Base-by-base conservation (phyloP, 345 rosid genomes). In the Salix brachista region DNA sequence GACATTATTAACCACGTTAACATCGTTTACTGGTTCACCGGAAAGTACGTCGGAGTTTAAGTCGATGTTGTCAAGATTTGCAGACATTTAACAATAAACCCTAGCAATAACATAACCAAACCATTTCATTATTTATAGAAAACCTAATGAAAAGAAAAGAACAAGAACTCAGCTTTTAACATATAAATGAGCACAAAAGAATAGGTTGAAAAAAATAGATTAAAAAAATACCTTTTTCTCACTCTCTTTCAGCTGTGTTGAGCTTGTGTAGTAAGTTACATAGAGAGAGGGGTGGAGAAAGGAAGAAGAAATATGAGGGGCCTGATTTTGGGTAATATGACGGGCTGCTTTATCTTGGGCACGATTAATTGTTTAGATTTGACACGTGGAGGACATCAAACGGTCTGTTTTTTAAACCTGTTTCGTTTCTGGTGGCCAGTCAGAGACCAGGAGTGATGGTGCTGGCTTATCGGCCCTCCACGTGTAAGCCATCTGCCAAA, bases 31-130 rank as follows among this genome's bases (percentile, higher is more conserved):
- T 65, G 52, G 72, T 42, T 80, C 86, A 58, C 65, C 32, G 36
- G 54, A 25, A 77, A 70, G 74, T 30, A 81, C 86, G 34, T 82
- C 87, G n/a, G 82, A 76, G 67, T 84, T 85, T 25, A 88, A 80
- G 72, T 87, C 85, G 72, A 85, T 85, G 62, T 37, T 77, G 28
- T 73, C 83, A 21, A 73, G 30, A 70, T 84, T 79, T 9, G 61
- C 50, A 80, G 86, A 80, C 90, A 89, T 87, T 26, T 56, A 56
- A 56, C 62, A n/a, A 58, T 64, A 42, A 65, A 61, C 74, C 84
- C 81, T 62, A 69, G 56, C 78, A 73, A 54, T 25, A 58, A 21
- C 41, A 62, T 17, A 60, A 21, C 62, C 14, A 12, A 39, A 32
- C 41, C 52, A 68, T 13, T 23, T 21, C 4, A n/a, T 23, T 39